Conservation (phyloP, 1,139 yeast genomes). For the Nakaseomyces glabratus region DNA sequence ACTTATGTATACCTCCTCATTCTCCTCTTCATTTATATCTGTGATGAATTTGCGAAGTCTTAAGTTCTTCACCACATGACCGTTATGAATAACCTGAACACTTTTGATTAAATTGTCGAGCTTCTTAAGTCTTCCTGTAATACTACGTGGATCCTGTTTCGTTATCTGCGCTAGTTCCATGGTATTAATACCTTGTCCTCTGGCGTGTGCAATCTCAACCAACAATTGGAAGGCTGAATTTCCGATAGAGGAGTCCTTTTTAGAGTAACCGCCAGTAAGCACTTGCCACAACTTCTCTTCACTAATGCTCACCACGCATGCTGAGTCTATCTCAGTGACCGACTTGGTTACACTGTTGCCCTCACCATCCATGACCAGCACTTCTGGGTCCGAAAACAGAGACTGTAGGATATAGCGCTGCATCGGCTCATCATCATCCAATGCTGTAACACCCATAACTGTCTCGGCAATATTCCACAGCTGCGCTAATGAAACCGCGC, state of each 20-base stretch:
- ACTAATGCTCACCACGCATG: conserved; percentile 1
- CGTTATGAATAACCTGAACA: conserved; percentile 35
- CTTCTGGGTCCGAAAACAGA: conserved; percentile 1
- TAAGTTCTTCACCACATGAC: conserved; percentile 44
- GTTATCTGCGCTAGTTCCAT: conserved; percentile 47
- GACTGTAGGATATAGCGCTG: background rate
- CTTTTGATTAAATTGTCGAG: conserved; percentile 43
- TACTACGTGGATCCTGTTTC: conserved; percentile 63
- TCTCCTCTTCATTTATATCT: conserved; percentile 10
- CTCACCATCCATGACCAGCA: background rate
- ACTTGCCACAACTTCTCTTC: conserved; percentile 24
- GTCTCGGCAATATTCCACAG: conserved; percentile 2
- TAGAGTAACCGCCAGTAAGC: conserved; percentile 36
- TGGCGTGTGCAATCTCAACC: conserved; percentile 44
- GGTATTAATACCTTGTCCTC: conserved; percentile 49
- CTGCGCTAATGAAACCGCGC: conserved; percentile 1
- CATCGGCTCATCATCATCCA: conserved; percentile 3
- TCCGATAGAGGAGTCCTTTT: conserved; percentile 37
- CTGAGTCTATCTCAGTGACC: background rate
- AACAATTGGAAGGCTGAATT: conserved; percentile 37
- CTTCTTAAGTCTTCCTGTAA: conserved; percentile 51
- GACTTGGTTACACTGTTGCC: background rate
- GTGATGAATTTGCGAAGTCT: conserved; percentile 39
- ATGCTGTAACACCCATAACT: background rate
- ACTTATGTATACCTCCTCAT: conserved; percentile 31